Conservation (phyloP, 495 filamentous ascomycete species). For the Oleoguttula mirabilis region DNA sequence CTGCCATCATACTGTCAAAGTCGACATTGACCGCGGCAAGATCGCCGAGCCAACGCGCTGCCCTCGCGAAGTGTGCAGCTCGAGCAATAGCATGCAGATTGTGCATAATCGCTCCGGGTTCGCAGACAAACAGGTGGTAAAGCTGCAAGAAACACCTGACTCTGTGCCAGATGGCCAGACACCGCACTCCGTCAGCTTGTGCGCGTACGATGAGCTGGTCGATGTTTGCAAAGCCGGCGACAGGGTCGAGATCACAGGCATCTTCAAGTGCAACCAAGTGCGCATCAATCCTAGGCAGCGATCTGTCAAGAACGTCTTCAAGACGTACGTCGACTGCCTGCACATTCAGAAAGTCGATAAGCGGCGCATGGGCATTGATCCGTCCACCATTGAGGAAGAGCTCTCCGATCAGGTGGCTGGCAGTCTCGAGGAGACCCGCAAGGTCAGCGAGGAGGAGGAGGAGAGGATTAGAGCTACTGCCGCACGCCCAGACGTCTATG, state of each 20-base stretch:
- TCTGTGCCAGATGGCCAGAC: slow-evolving; percentile 89
- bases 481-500: slow-evolving; percentile 76
- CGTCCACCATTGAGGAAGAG: slow-evolving; percentile 77
- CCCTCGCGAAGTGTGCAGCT: slow-evolving; percentile 69
- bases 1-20: slow-evolving; percentile 80
- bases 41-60: slow-evolving; percentile 91
- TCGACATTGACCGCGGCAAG: slow-evolving; percentile 87
- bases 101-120: slow-evolving; percentile 93
- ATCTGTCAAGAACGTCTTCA: slow-evolving; percentile 86
- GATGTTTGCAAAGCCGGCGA: slow-evolving; percentile 98
- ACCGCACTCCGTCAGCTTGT: slow-evolving; percentile 94
- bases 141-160: slow-evolving; percentile 95
- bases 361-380: slow-evolving; percentile 82
- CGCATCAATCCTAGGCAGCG: slow-evolving; percentile 91
- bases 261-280: slow-evolving; percentile 88
- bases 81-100: slow-evolving; percentile 93
- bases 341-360: slow-evolving; percentile 96
- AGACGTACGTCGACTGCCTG: slow-evolving; percentile 90
- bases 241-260: slow-evolving; percentile 87
- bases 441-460: slow-evolving; percentile 80
- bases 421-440: slow-evolving; percentile 68
- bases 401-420: slow-evolving; percentile 61
- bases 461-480: slow-evolving; percentile 76
- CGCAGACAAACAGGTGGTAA: slow-evolving; percentile 96
- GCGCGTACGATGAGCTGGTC: slow-evolving; percentile 91